Evolutionary conservation across 2,329 filamentous ascomycete genomes (phyloP), one percentile per base, ranked within the genome.

Genomic region (Graphiopsis chlorocephala): DNA sequence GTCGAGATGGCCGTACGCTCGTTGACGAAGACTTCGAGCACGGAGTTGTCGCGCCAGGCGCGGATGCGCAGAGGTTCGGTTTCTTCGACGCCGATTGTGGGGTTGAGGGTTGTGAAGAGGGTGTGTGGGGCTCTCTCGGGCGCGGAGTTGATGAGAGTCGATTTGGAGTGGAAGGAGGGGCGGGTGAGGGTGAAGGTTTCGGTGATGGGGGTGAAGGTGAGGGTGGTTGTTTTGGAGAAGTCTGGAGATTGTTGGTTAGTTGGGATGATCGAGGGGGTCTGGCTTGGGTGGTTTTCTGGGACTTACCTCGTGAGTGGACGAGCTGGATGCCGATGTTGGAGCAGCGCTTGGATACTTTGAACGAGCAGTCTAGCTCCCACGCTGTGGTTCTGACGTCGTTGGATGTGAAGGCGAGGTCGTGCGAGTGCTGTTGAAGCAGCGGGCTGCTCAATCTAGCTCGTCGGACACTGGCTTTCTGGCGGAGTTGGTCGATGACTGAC

Each of bases 21-120:
- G 64, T 83, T 82, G 6, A 79, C 77, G 66, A 82, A 83, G 0
- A 82, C 75, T 66, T 83, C 81, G 2, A 83, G 68, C 6, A 81
- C 78, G 25, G 76, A 79, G 25, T 68, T 73, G 63, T 83, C 80
- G 56, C 77, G 78, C 68, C 79, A 80, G 0, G 77, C 74, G 20
- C 73, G 77, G n/a, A 83, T 71, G n/a, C 71, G 72, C 0, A 83
- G 72, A 1, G 70, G 67, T 66, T 82, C 68, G 12, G 57, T 67
- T 5, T 63, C 55, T 12, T 45, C 5, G 26, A 33, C 31, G 15
- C 63, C 62, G 4, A 65, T 66, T 4, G 8, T 23, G 2, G 66
- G 64, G 65, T 68, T 55, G 10, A 57, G 57, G 5, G 52, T 66
- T 12, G 75, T 77, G 69, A 84, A 83, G 0, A 84, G 75, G 0